Evolutionary conservation across 768 basidiomycete genomes (phyloP).

Genomic region (Suillus ampliporus): DNA sequence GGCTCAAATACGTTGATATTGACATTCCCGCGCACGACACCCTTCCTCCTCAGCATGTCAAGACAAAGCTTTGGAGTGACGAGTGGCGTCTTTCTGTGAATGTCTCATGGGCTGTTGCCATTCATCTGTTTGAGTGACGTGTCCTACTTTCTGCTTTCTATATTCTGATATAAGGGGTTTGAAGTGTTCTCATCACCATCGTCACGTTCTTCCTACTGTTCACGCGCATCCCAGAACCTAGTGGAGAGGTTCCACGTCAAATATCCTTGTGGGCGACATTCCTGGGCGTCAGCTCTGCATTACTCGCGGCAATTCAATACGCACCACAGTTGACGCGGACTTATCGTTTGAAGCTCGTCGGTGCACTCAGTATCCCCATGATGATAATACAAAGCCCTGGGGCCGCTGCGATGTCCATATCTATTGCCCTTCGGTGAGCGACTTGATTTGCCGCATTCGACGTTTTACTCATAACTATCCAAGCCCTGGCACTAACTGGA

Average conservation of each 20-base stretch:
- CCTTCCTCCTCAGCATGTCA: constrained; percentile 47
- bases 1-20: constrained; percentile 71
- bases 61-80: constrained; percentile 57
- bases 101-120: constrained; percentile 69
- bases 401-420: constrained; percentile 83
- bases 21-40: constrained; percentile 48
- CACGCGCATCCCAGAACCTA: constrained; percentile 46
- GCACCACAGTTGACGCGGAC: constrained; percentile 86
- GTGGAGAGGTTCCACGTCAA: constrained; percentile 40
- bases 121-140: constrained; percentile 71
- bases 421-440: constrained; percentile 70
- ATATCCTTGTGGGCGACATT: constrained; percentile 78
- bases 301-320: constrained; percentile 86
- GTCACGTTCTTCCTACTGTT: constrained; percentile 67
- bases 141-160: constrained; percentile 2
- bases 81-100: constrained; percentile 83
- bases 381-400: constrained; percentile 96
- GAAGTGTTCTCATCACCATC: constrained; percentile 59
- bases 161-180: constrained; percentile 4
- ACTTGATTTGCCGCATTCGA: constrained; percentile 6
- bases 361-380: constrained; percentile 92
- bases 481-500: constrained; percentile 86
- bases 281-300: constrained; percentile 80
- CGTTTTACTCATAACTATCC: constrained; percentile 9
- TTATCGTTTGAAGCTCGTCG: constrained; percentile 79